Evolutionary conservation across 2,329 filamentous ascomycete species (phyloP).

Genomic region (Aciculosporium take): DNA sequence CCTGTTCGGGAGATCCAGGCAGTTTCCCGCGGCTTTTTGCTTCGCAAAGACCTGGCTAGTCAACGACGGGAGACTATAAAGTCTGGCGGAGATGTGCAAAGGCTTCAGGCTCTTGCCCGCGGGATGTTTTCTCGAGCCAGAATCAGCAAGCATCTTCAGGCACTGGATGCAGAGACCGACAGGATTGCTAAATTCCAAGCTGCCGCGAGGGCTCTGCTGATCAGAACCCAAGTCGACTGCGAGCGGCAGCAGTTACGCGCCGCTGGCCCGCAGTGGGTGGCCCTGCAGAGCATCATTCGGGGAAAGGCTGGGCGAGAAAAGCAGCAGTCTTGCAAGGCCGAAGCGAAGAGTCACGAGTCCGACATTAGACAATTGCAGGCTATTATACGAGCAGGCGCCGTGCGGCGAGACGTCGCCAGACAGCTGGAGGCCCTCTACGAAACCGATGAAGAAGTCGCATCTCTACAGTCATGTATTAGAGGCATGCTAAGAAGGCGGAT

Average conservation of each 20-base stretch:
- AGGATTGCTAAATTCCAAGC: constrained; percentile 48
- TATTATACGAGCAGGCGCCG: constrained; percentile 38
- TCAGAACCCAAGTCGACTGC: constrained; percentile 36
- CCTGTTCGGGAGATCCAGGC: constrained; percentile 53
- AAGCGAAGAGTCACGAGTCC: constrained; percentile 30
- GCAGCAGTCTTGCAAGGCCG: constrained; percentile 29
- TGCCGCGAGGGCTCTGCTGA: constrained; percentile 47
- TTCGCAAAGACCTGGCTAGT: constrained; percentile 40
- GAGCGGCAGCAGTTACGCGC: constrained; percentile 37
- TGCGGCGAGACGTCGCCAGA: constrained; percentile 34
- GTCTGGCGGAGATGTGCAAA: constrained; percentile 36
- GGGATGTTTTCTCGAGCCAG: constrained; percentile 49
- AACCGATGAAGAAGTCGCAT: constrained; percentile 30
- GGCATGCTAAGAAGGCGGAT: constrained; percentile 45
- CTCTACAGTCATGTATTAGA: constrained; percentile 44
- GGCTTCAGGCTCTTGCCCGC: constrained; percentile 52
- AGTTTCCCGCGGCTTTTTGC: constrained; percentile 51
- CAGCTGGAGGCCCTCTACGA: constrained; percentile 33
- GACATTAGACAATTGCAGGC: constrained; percentile 35
- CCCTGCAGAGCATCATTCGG: constrained; percentile 26
- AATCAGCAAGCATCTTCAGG: constrained; percentile 36
- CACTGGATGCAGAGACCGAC: constrained; percentile 35
- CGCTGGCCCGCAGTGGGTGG: constrained; percentile 35
- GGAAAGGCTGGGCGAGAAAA: constrained; percentile 34
- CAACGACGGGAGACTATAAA: constrained; percentile 42